These are phyloP conservation scores for Ormosia semicastrata DNA, from an alignment of 306 rosid genomes.

Conservation along the genomic window DNA sequence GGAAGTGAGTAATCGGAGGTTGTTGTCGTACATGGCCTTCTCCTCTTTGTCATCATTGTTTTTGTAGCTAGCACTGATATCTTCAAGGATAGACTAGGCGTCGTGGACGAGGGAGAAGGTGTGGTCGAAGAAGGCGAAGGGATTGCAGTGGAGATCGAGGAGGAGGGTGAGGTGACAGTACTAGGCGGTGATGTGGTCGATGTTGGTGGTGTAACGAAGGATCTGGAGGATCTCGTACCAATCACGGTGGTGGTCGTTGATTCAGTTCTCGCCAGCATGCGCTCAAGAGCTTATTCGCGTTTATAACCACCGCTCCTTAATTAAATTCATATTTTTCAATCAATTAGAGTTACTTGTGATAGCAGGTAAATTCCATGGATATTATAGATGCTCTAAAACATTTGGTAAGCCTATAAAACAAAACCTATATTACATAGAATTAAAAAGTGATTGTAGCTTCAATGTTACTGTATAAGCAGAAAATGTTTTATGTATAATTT, in stretches of 20 bases:
- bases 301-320: too few species aligned
- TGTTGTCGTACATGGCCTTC: slow-evolving; percentile 68
- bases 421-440: too few species aligned
- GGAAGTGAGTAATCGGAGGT: slow-evolving; percentile 41
- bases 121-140: slow-evolving; percentile 52
- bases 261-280: slow-evolving; percentile 57
- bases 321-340: too few species aligned
- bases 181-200: slow-evolving; percentile 71
- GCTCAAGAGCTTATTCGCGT: too few species aligned
- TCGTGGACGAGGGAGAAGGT: slow-evolving; percentile 82
- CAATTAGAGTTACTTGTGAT: too few species aligned
- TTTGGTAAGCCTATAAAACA: too few species aligned
- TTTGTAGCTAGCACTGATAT: too few species aligned
- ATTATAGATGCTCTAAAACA: too few species aligned
- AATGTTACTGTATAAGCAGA: too few species aligned
- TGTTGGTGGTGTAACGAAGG: slow-evolving; percentile 59
- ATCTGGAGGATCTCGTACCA: slow-evolving; percentile 82
- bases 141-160: slow-evolving; percentile 64
- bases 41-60: not conserved
- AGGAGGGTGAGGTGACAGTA: slow-evolving; percentile 78
- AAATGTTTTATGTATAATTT: too few species aligned
- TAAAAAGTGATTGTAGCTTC: too few species aligned
- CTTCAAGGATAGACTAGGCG: slow-evolving; percentile 68
- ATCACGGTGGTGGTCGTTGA: slow-evolving; percentile 53
- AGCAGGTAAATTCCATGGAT: too few species aligned